Conservation (phyloP, 495 filamentous ascomycete genomes). For the Aspergillus egyptiacus region DNA sequence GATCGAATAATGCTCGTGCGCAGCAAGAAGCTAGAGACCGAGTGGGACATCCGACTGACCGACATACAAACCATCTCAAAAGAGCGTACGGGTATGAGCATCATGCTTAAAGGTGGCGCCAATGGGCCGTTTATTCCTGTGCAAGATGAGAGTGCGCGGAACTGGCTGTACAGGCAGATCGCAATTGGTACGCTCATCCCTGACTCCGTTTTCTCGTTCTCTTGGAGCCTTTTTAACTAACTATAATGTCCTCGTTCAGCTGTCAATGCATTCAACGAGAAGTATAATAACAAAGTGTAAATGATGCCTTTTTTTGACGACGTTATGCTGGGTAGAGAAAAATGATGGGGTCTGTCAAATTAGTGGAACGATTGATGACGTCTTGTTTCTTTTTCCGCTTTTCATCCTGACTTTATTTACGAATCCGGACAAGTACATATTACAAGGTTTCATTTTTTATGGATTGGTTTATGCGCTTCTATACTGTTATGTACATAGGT, state of each 20-base stretch:
- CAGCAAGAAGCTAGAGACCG: constrained; percentile 71
- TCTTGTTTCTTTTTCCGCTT: not conserved
- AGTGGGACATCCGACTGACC: constrained; percentile 94
- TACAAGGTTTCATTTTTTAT: not conserved
- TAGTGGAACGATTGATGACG: not conserved
- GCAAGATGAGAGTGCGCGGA: constrained; percentile 75
- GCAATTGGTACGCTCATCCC: constrained; percentile 43
- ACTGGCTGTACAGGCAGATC: constrained; percentile 78
- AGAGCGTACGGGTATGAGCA: constrained; percentile 87
- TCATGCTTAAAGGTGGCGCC: constrained; percentile 79
- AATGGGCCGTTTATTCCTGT: constrained; percentile 96
- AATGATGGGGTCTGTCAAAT: not conserved
- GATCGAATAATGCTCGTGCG: constrained; percentile 85
- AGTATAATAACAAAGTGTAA: constrained; percentile 43
- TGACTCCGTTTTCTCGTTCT: not conserved
- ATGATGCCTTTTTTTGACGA: constrained; percentile 1
- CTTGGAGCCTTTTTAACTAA: constrained; percentile 14
- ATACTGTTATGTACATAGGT: not conserved
- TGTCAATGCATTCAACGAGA: constrained; percentile 66
- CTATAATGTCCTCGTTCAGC: constrained; percentile 26
- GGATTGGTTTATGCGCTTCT: not conserved
- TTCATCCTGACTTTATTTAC: not conserved
- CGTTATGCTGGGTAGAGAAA: constrained; percentile 3
- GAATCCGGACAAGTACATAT: not conserved
- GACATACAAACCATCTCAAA: constrained; percentile 96